phyloP scores from a whole-genome alignment of 768 basidiomycete genomes.

The Lactarius psammicola region DNA sequence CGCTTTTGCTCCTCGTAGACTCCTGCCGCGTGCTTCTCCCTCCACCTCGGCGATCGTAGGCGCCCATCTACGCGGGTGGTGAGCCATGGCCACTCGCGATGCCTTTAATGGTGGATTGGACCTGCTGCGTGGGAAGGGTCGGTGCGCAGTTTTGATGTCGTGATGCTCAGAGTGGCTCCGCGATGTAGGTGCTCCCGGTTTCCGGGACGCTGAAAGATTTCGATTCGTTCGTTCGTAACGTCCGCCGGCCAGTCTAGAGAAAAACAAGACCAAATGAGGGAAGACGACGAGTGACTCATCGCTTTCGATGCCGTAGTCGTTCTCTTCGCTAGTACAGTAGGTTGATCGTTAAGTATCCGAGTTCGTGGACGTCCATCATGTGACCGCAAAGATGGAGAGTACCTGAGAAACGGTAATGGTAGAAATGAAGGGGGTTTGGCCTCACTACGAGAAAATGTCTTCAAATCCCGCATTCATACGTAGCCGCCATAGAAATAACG shows the following conservation, averaged over 20 bases:
- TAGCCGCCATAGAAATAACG: too few species aligned
- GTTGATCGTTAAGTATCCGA: too few species aligned
- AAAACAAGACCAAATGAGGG: not conserved
- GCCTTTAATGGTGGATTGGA: not conserved
- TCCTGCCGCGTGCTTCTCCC: not conserved
- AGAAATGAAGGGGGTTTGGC: too few species aligned
- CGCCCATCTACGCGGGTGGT: not conserved
- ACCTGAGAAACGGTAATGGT: too few species aligned
- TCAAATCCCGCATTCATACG: too few species aligned
- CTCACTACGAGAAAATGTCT: too few species aligned
- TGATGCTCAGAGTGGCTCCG: constrained; percentile 54
- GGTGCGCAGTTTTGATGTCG: constrained; percentile 6
- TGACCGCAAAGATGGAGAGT: too few species aligned
- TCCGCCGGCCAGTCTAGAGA: not conserved
- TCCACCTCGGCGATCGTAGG: not conserved
- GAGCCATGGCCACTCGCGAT: not conserved
- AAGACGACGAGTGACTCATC: constrained; percentile 37
- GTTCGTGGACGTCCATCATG: too few species aligned
- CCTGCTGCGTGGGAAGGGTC: constrained; percentile 1
- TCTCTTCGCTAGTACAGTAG: constrained; percentile 45
- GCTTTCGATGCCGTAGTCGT: constrained; percentile 53
- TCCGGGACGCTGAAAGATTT: constrained; percentile 10
- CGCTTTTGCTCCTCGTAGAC: not conserved
- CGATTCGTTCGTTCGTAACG: not conserved
- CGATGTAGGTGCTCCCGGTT: not conserved